Evolutionary conservation across 768 basidiomycete species (phyloP), one percentile per base, ranked within the genome.

Genomic region (Amanita pallidorosea): DNA sequence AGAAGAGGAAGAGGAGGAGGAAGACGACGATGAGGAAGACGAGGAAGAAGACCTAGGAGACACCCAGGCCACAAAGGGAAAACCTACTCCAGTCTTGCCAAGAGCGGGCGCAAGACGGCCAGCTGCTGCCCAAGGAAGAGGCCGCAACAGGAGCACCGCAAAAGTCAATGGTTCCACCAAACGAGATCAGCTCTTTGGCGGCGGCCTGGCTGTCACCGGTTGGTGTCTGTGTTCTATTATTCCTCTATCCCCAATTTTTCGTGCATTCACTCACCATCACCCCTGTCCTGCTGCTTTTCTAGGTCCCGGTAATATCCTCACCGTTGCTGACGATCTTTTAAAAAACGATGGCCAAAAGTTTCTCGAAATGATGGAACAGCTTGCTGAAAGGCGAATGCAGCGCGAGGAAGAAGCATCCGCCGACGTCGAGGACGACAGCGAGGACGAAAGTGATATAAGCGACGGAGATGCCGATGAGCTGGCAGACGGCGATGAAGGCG

Each of bases 341-440:
- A 96, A 96, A 75, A 98, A 98, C 60, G 94, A 99, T 61, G 95
- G 95, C 2, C 90, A 93, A 61, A 97, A 96, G 72, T 99, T 99
- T 71, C 71, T 99, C 59, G 96, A 99, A 73, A 99, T 99, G 96
- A 99, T 99, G 96, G 96, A 98, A 65, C 92, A 95, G 67, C 78
- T 99, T 17, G 94, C 95, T 0, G 92, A 96, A 61, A 79, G 91
- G 45, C 79, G 95, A 41, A 90, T 95, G 79, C 85, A 88, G 58
- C 79, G 94, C 4, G 94, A 97, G 62, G 87, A 93, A 48, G 72
- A 73, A 52, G 70, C 73, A 18, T 70, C 72, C 15, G 67, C 60
- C 0, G 68, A 69, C 54, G 69, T 73, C 7, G 71, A 73, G 55
- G 73, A 73, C 34, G 74, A 74, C 49, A 73, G 70, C 48, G 72